Conservation (phyloP, 140 eudicot species). For the Stevia rebaudiana region DNA sequence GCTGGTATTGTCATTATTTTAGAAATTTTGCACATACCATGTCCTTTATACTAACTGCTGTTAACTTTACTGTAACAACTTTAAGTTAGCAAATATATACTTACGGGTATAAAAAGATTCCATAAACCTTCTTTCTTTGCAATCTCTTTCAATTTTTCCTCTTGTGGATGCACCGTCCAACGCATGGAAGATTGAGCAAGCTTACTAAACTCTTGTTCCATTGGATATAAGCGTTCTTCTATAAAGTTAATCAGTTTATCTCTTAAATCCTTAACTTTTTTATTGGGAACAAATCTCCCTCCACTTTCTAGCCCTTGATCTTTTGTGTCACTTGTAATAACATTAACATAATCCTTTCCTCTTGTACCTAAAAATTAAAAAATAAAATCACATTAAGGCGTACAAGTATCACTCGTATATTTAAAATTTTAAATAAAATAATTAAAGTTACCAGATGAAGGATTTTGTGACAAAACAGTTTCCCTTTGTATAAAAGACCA, state of each 20-base stretch:
- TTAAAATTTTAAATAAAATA: constrained; percentile 3
- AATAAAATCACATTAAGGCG: neutral
- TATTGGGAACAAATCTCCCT: constrained; percentile 68
- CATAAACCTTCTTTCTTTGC: constrained; percentile 90
- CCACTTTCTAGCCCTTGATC: constrained; percentile 32
- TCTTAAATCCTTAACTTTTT: constrained; percentile 55
- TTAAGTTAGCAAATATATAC: neutral
- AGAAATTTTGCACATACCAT: no score
- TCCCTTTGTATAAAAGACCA: constrained; percentile 65
- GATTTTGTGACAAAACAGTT: constrained; percentile 65
- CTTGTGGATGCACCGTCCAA: constrained; percentile 89
- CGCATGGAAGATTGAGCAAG: constrained; percentile 68
- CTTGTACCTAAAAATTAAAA: constrained; percentile 28
- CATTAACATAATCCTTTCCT: constrained; percentile 27
- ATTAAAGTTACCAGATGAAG: constrained; percentile 52
- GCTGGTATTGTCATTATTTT: no score
- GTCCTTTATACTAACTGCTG: no score
- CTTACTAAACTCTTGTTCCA: constrained; percentile 62
- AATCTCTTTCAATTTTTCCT: constrained; percentile 73
- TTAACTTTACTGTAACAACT: neutral
- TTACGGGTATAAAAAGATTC: constrained; percentile 92
- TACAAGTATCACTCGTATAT: neutral
- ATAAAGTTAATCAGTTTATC: constrained; percentile 63
- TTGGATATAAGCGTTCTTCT: constrained; percentile 73
- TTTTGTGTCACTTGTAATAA: constrained; percentile 25